Evolutionary conservation across 2,329 filamentous ascomycete species (phyloP).

Genomic region (Nemania diffusa): DNA sequence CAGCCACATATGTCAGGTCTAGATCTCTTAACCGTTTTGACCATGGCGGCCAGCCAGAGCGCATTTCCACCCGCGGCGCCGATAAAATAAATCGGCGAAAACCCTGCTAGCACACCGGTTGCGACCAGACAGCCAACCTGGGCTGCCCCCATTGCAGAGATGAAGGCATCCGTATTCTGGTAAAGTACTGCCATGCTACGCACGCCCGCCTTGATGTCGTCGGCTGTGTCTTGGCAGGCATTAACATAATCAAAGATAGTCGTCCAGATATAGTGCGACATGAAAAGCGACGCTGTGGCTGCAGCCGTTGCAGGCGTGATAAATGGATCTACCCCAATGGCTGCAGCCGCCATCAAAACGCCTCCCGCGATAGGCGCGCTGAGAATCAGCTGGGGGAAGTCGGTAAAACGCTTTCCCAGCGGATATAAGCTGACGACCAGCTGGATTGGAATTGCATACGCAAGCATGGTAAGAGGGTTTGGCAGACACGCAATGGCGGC

Average conservation of each 20-base stretch:
- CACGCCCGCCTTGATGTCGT: conserved; percentile 60
- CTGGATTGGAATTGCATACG: conserved; percentile 51
- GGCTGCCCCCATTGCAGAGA: conserved; percentile 31
- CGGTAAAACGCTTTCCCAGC: conserved; percentile 61
- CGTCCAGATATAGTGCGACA: conserved; percentile 55
- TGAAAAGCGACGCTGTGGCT: conserved; percentile 56
- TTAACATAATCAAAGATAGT: conserved; percentile 63
- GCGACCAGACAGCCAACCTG: conserved; percentile 36
- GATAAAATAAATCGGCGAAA: conserved; percentile 36
- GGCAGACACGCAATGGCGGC: conserved; percentile 54
- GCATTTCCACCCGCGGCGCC: conserved; percentile 36
- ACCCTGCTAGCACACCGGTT: conserved; percentile 34
- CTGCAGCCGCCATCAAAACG: conserved; percentile 59
- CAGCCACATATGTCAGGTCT: conserved; percentile 39
- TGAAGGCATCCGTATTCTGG: conserved; percentile 35
- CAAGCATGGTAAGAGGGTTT: conserved; percentile 54
- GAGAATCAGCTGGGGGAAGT: conserved; percentile 63
- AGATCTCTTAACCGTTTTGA: conserved; percentile 37
- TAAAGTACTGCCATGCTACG: conserved; percentile 59
- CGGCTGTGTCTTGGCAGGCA: conserved; percentile 62
- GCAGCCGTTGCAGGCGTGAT: conserved; percentile 42
- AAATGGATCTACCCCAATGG: conserved; percentile 57
- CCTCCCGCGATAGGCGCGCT: conserved; percentile 63
- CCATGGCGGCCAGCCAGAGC: conserved; percentile 36
- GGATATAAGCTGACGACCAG: conserved; percentile 59